Evolutionary conservation across 148 eudicot genomes (phyloP).

Genomic region (Chenopodium suecicum): DNA sequence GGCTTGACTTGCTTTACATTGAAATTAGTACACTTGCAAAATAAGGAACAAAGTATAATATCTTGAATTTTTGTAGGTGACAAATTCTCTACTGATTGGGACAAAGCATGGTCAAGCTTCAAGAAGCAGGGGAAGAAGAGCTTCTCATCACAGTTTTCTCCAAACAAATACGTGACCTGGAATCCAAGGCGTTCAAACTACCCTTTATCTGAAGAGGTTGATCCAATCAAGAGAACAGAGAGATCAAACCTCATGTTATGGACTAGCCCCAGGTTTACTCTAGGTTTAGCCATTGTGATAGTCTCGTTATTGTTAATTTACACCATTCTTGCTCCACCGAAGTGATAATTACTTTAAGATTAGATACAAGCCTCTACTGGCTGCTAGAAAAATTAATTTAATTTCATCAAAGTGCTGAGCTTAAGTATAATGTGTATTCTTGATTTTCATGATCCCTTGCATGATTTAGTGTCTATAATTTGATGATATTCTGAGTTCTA

Average conservation of each 20-base stretch:
- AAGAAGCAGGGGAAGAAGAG: slow-evolving; percentile 71
- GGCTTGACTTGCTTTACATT: neutral
- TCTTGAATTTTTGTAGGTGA: slow-evolving; percentile 37
- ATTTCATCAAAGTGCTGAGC: neutral
- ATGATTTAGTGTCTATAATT: slow-evolving; percentile 18
- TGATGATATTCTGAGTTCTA: neutral
- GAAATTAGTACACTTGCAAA: neutral
- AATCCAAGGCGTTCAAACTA: slow-evolving; percentile 86
- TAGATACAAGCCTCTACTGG: neutral
- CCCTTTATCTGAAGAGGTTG: slow-evolving; percentile 91
- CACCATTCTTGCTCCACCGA: slow-evolving; percentile 69
- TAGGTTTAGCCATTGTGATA: slow-evolving; percentile 64
- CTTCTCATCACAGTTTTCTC: slow-evolving; percentile 51
- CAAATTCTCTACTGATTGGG: slow-evolving; percentile 76
- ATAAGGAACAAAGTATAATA: neutral
- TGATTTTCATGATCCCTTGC: neutral
- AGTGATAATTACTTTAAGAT: slow-evolving; percentile 29
- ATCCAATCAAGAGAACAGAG: slow-evolving; percentile 93
- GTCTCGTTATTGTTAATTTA: slow-evolving; percentile 72
- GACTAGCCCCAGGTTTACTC: slow-evolving; percentile 90
- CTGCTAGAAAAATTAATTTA: neutral
- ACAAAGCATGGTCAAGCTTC: slow-evolving; percentile 96
- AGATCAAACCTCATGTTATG: slow-evolving; percentile 82
- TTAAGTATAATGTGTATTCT: neutral
- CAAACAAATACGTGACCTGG: slow-evolving; percentile 91